phyloP scores from a whole-genome alignment of 768 basidiomycete genomes.

The Vishniacozyma victoriae region DNA sequence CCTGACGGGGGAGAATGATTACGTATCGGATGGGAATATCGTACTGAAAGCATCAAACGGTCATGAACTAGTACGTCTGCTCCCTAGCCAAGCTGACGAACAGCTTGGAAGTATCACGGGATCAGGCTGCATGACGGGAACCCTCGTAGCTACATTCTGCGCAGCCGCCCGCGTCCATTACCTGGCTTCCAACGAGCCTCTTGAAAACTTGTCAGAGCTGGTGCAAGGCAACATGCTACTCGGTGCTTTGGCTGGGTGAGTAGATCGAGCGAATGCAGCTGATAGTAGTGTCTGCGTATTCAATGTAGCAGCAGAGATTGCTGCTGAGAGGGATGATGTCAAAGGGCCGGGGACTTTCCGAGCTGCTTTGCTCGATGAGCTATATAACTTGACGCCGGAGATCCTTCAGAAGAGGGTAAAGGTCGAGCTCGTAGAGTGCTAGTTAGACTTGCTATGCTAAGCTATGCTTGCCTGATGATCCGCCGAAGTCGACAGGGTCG shows the following conservation, averaged over 20 bases:
- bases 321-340: conserved; percentile 53
- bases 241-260: conserved; percentile 71
- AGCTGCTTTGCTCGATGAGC: conserved; percentile 59
- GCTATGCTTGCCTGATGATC: too few species aligned
- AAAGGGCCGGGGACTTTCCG: conserved; percentile 64
- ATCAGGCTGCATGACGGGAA: conserved; percentile 67
- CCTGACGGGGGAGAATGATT: conserved; percentile 73
- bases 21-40: conserved; percentile 69
- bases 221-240: conserved; percentile 72
- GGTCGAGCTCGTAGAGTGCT: conserved; percentile 36
- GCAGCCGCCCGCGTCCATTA: conserved; percentile 57
- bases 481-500: too few species aligned
- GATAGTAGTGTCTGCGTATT: conserved; percentile 54
- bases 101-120: conserved; percentile 78
- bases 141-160: conserved; percentile 71
- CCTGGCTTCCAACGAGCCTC: conserved; percentile 34
- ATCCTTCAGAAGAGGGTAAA: conserved; percentile 37
- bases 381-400: conserved; percentile 50
- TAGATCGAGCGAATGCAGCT: neutral
- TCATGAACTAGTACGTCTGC: conserved; percentile 46
- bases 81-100: conserved; percentile 8
- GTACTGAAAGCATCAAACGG: conserved; percentile 73
- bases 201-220: conserved; percentile 48
- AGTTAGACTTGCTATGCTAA: too few species aligned
- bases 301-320: conserved; percentile 61